phyloP scores from a whole-genome alignment of 805 yeast genomes.

The Yamadazyma sp. region DNA sequence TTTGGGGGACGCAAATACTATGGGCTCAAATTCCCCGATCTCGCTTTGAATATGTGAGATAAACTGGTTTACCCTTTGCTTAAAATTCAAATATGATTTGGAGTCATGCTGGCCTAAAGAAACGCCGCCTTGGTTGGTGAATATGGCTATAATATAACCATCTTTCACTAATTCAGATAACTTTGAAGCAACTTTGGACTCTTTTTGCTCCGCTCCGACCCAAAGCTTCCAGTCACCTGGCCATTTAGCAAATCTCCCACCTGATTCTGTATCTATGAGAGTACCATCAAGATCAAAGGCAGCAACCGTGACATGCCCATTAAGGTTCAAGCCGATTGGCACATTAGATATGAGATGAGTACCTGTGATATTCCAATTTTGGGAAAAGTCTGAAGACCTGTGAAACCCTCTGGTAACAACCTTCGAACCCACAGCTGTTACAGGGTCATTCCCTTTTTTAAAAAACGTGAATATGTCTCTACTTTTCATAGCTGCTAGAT shows the following conservation, averaged over 20 bases:
- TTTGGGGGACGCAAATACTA: constrained; percentile 67
- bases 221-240: constrained; percentile 73
- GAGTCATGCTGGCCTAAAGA: constrained; percentile 30
- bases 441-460: not conserved
- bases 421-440: not conserved
- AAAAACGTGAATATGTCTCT: constrained; percentile 1
- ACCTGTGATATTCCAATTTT: constrained; percentile 27
- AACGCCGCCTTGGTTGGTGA: constrained; percentile 84
- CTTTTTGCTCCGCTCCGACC: constrained; percentile 6
- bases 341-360: constrained; percentile 43
- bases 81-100: constrained; percentile 43
- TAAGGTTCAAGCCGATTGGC: constrained; percentile 4
- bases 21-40: constrained; percentile 17
- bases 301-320: constrained; percentile 43
- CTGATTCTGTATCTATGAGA: constrained; percentile 63
- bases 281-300: constrained; percentile 90
- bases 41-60: constrained; percentile 32
- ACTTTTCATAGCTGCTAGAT: not conserved
- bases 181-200: constrained; percentile 21
- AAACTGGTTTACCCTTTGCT: constrained; percentile 35
- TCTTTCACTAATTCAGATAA: constrained; percentile 23
- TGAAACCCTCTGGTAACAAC: not conserved
- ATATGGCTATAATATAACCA: constrained; percentile 55
- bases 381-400: constrained; percentile 1
- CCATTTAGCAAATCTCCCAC: constrained; percentile 53